phyloP scores from a whole-genome alignment of 768 basidiomycete genomes.

The Heimioporus sp. region DNA sequence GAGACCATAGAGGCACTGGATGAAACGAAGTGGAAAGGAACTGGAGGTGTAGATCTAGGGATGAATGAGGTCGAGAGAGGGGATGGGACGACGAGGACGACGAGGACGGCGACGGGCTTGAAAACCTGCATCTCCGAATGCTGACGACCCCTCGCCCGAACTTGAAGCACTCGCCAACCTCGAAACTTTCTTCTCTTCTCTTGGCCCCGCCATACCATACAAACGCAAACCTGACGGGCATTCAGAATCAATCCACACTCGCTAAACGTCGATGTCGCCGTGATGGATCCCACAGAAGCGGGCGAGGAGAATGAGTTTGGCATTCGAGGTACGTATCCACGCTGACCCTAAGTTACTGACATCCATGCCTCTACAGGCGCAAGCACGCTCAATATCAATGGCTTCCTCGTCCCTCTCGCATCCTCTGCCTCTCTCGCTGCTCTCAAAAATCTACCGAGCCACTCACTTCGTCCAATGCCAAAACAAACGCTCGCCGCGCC shows the following conservation, averaged over 20 bases:
- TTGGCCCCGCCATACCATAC: constrained; percentile 52
- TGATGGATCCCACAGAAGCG: constrained; percentile 64
- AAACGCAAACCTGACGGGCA: constrained; percentile 49
- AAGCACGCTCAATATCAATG: constrained; percentile 61
- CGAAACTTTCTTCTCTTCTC: too few species aligned
- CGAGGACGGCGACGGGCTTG: too few species aligned
- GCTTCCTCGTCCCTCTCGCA: constrained; percentile 72
- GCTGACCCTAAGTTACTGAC: neutral
- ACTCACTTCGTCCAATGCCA: constrained; percentile 52
- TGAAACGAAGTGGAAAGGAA: constrained; percentile 26
- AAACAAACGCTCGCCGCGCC: constrained; percentile 75
- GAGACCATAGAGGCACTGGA: constrained; percentile 47
- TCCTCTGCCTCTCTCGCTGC: constrained; percentile 60
- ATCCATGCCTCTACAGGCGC: constrained; percentile 16
- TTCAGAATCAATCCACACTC: constrained; percentile 23
- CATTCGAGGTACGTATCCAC: constrained; percentile 43
- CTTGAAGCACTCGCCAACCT: too few species aligned
- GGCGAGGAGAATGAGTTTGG: constrained; percentile 83
- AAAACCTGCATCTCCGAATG: constrained; percentile 43
- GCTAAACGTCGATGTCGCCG: constrained; percentile 57
- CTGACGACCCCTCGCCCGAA: constrained; percentile 55
- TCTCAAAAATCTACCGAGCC: constrained; percentile 68
- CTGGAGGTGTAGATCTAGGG: constrained; percentile 25
- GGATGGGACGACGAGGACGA: constrained; percentile 27
- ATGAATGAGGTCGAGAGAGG: constrained; percentile 38